Conservation (phyloP, 2,329 filamentous ascomycete genomes). For the Neocucurbitaria cava region DNA sequence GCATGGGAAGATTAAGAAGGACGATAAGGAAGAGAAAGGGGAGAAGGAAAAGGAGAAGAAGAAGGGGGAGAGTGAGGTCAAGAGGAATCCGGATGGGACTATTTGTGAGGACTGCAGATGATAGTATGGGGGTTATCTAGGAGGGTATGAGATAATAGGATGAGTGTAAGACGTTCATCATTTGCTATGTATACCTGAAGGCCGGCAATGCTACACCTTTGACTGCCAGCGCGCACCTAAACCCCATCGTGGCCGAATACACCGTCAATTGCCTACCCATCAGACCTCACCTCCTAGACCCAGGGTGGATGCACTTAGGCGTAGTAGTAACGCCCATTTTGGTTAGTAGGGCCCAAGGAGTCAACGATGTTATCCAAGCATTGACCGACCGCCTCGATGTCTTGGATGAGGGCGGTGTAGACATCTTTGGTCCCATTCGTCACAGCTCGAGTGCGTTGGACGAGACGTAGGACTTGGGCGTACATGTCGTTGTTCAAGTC, state of each 20-base stretch:
- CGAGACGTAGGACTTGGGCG: constrained; percentile 9
- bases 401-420: constrained; percentile 12
- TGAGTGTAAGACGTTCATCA: neutral
- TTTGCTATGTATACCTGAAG: neutral
- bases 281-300: too few species aligned
- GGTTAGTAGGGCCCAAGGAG: constrained; percentile 29
- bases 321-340: constrained; percentile 24
- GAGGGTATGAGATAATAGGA: too few species aligned
- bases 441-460: constrained; percentile 13
- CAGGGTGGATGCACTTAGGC: too few species aligned
- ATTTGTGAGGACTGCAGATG: constrained; percentile 49
- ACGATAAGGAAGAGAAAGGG: constrained; percentile 18
- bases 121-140: neutral
- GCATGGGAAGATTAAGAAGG: constrained; percentile 45
- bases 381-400: constrained; percentile 13
- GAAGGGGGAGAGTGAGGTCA: constrained; percentile 18
- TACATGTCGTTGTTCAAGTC: neutral
- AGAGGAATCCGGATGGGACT: constrained; percentile 44
- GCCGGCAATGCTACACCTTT: neutral
- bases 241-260: too few species aligned
- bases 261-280: too few species aligned
- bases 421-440: constrained; percentile 15
- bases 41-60: constrained; percentile 5
- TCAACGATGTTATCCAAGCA: constrained; percentile 35
- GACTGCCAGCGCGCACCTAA: too few species aligned